Evolutionary conservation across 495 filamentous ascomycete genomes (phyloP).

Genomic region (Aspergillus coremiiformis): DNA sequence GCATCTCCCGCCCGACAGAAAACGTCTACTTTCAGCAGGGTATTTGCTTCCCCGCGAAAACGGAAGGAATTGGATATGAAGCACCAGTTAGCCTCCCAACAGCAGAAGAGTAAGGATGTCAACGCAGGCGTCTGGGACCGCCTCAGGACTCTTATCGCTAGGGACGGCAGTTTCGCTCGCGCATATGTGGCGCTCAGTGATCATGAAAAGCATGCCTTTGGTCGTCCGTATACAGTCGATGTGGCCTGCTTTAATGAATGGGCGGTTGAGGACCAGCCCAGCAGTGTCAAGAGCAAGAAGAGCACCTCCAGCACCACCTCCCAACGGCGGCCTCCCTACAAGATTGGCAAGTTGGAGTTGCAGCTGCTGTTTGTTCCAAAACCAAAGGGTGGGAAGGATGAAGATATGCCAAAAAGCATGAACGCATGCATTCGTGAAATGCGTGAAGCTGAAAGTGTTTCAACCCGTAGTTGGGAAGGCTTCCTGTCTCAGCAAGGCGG

Average conservation of each 20-base stretch:
- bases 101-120: slow-evolving; percentile 62
- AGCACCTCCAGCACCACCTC: slow-evolving; percentile 51
- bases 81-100: slow-evolving; percentile 67
- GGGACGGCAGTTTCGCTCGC: slow-evolving; percentile 87
- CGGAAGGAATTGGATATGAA: slow-evolving; percentile 84
- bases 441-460: slow-evolving; percentile 71
- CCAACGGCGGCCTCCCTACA: slow-evolving; percentile 76
- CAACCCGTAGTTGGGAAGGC: slow-evolving; percentile 72
- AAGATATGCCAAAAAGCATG: slow-evolving; percentile 99
- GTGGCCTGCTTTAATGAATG: slow-evolving; percentile 96
- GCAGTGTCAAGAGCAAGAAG: slow-evolving; percentile 86
- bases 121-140: slow-evolving; percentile 69
- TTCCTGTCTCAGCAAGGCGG: slow-evolving; percentile 92
- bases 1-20: slow-evolving; percentile 57
- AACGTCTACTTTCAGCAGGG: slow-evolving; percentile 77
- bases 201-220: slow-evolving; percentile 78
- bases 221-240: slow-evolving; percentile 77
- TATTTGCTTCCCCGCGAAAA: slow-evolving; percentile 92
- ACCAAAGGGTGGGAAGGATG: slow-evolving; percentile 78
- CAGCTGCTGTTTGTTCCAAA: slow-evolving; percentile 92
- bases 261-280: slow-evolving; percentile 77
- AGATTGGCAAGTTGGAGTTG: slow-evolving; percentile 85
- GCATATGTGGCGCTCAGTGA: slow-evolving; percentile 89
- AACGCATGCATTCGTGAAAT: slow-evolving; percentile 87
- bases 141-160: slow-evolving; percentile 73